These are phyloP conservation scores for Panicum virgatum DNA, from an alignment of 202 grass and related monocot species.

Conservation along the genomic window DNA sequence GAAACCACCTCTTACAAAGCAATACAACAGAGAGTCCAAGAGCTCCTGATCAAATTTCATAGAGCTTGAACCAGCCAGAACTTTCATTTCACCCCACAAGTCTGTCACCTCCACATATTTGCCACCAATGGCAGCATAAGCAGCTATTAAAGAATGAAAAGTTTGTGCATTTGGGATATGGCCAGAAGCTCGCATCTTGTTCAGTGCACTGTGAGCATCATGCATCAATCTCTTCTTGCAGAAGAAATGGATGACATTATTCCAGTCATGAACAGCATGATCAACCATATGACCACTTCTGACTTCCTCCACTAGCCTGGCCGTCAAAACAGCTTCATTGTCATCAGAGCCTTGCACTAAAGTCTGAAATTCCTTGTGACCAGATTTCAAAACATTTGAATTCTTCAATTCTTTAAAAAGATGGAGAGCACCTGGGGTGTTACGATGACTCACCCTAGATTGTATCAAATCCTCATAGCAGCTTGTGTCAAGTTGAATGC, in stretches of 20 bases:
- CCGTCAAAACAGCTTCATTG: constrained; percentile 61
- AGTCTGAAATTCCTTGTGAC: constrained; percentile 52
- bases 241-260: constrained; percentile 91
- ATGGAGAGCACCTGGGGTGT: constrained; percentile 56
- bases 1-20: constrained; percentile 93
- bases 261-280: constrained; percentile 84
- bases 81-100: constrained; percentile 97
- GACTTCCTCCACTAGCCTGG: constrained; percentile 80
- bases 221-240: constrained; percentile 89
- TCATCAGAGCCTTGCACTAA: constrained; percentile 31
- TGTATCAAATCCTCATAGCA: constrained; percentile 73
- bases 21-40: constrained; percentile 90
- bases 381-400: constrained; percentile 54
- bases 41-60: constrained; percentile 89
- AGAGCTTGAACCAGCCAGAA: constrained; percentile 56
- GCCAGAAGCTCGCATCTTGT: constrained; percentile 77
- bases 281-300: constrained; percentile 54
- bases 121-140: constrained; percentile 81
- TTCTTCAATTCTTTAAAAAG: constrained; percentile 67
- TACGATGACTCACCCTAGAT: constrained; percentile 50
- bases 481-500: constrained; percentile 72
- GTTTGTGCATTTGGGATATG: constrained; percentile 83
- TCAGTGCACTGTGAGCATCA: constrained; percentile 88
- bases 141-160: constrained; percentile 80
- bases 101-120: constrained; percentile 86